Percentiles rank a stretch among this genome's conserved stretches.
These are phyloP conservation scores for Malassezia furfur DNA, from an alignment of 1,284 basidiomycete species.

Conservation along the genomic window DNA sequence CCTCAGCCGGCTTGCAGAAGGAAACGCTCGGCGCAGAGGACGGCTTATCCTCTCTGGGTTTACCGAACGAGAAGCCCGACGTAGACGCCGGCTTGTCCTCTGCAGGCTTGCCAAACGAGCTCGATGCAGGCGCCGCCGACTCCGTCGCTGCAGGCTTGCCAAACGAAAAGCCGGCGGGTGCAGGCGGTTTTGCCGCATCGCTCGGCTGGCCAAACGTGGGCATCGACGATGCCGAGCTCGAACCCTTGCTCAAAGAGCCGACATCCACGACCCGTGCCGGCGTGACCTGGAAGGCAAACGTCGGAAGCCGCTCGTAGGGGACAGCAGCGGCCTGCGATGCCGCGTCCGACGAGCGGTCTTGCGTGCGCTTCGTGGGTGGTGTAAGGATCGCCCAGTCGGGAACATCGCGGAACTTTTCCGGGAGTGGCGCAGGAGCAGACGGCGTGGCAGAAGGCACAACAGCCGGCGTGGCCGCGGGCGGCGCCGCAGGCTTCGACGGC, in stretches of 20 bases:
- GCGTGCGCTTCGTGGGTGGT: not conserved
- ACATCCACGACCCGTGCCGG: not conserved
- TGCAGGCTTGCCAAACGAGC: not conserved
- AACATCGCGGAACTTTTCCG: not conserved
- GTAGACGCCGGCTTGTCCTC: conserved; percentile 9
- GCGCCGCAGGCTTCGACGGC: too few relatives aligned
- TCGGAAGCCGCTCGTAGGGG: conserved; percentile 2
- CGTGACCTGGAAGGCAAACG: conserved; percentile 8
- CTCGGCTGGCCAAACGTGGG: not conserved
- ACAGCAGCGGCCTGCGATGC: not conserved
- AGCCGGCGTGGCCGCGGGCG: not conserved
- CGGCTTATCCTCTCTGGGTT: not conserved
- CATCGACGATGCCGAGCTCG: not conserved
- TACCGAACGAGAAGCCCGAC: conserved; percentile 3
- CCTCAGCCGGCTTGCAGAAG: too few relatives aligned
- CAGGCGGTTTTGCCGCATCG: too few relatives aligned
- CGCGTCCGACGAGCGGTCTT: not conserved
- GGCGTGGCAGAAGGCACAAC: not conserved
- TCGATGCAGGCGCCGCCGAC: not conserved
- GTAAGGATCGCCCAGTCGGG: conserved; percentile 5
- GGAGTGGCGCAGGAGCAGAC: not conserved
- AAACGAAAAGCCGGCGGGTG: not conserved
- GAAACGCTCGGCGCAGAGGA: too few relatives aligned
- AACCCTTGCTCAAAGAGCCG: not conserved
- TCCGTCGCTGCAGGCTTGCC: not conserved